Evolutionary conservation across 2,329 filamentous ascomycete species (phyloP).

Genomic region (Aureobasidium sp.): DNA sequence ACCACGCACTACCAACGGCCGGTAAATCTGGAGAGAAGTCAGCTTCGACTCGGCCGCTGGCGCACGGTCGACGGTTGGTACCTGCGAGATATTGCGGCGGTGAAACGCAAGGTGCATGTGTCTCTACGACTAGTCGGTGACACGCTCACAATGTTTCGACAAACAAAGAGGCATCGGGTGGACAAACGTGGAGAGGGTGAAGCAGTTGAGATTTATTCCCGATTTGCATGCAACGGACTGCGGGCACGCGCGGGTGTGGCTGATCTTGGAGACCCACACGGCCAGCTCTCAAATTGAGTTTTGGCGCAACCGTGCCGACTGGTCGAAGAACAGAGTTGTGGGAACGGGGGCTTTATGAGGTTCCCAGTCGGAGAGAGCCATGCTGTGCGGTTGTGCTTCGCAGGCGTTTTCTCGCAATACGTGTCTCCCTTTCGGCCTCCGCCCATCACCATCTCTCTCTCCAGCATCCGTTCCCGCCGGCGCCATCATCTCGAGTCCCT

Average conservation of each 20-base stretch:
- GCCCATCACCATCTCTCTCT: neutral
- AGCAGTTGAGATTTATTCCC: neutral
- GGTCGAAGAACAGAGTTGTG: constrained; percentile 5
- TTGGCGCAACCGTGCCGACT: constrained; percentile 6
- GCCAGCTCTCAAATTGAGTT: neutral
- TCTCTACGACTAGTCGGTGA: neutral
- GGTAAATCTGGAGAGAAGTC: constrained; percentile 7
- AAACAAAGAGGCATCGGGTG: neutral
- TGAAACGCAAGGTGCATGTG: neutral
- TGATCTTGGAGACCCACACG: neutral
- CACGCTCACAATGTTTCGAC: neutral
- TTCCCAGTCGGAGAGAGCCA: neutral
- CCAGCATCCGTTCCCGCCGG: neutral
- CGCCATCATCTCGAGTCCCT: neutral
- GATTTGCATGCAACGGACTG: neutral
- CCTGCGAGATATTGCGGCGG: neutral
- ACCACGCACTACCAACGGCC: neutral
- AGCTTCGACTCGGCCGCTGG: neutral
- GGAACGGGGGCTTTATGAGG: neutral
- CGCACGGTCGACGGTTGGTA: neutral
- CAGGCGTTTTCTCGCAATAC: constrained; percentile 1
- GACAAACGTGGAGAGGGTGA: neutral
- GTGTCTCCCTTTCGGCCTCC: neutral
- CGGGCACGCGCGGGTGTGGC: neutral
- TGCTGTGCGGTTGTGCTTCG: neutral